Evolutionary conservation across 192 early-diverging fungal species (phyloP).

Genomic region (Gigaspora rosea): DNA sequence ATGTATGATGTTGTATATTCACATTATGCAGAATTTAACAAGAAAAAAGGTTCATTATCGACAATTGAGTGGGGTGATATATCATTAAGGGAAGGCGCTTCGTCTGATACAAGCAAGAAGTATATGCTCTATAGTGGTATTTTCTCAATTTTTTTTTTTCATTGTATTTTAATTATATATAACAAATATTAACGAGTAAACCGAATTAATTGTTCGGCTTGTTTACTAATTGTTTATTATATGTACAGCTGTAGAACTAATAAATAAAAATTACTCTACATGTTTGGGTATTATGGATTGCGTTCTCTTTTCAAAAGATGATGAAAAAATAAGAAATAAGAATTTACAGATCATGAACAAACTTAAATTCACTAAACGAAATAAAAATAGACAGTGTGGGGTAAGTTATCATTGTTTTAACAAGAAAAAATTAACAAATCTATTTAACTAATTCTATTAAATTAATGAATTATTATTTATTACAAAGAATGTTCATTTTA

Average conservation of each 20-base stretch:
- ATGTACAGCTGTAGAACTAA: background rate
- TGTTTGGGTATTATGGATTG: no score
- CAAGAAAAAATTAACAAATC: background rate
- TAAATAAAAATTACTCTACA: background rate
- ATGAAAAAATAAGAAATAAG: no score
- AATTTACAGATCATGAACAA: no score
- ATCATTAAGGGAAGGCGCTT: background rate
- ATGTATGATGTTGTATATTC: slow-evolving; percentile 12
- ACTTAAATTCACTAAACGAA: no score
- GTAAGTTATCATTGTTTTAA: background rate
- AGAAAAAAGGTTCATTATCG: background rate
- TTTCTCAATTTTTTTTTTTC: background rate
- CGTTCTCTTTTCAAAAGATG: no score
- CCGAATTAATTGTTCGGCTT: background rate
- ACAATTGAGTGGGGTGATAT: slow-evolving; percentile 9
- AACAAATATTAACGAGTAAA: no score
- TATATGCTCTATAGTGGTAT: slow-evolving; percentile 9
- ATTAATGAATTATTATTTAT: background rate
- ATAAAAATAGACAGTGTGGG: no score
- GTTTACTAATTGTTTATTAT: background rate
- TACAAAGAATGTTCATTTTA: background rate
- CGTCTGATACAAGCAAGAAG: background rate
- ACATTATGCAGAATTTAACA: background rate
- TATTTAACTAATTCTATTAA: background rate
- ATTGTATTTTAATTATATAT: background rate